A percentile compares a stretch with the other conserved stretches of the same genome.
phyloP scores from a whole-genome alignment of 805 yeast genomes.

The Yarrowia phangngaensis region DNA sequence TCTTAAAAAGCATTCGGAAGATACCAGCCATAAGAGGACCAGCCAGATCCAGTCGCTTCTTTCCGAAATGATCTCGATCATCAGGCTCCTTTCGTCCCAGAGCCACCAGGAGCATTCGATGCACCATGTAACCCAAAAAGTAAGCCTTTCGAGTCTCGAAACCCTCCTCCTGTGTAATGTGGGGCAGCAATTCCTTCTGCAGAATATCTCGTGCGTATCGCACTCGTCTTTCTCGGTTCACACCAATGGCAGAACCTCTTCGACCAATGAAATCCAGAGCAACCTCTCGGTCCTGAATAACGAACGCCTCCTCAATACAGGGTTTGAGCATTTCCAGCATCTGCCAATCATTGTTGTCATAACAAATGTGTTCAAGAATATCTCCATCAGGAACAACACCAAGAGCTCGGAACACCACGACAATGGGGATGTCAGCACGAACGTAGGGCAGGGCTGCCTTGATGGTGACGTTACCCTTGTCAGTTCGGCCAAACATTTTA shows the following conservation, averaged over 20 bases:
- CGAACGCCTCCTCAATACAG: slow-evolving; percentile 98
- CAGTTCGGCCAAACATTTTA: slow-evolving; percentile 80
- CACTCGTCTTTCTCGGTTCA: slow-evolving; percentile 94
- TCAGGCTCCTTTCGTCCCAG: slow-evolving; percentile 96
- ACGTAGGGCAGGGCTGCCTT: slow-evolving; percentile 95
- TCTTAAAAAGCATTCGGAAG: slow-evolving; percentile 90
- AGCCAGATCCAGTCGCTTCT: slow-evolving; percentile 95
- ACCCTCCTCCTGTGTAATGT: slow-evolving; percentile 96
- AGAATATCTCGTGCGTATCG: slow-evolving; percentile 95
- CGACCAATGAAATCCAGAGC: slow-evolving; percentile 97
- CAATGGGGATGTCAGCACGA: slow-evolving; percentile 94
- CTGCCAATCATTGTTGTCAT: slow-evolving; percentile 98
- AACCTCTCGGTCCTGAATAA: slow-evolving; percentile 95
- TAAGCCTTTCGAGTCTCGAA: slow-evolving; percentile 95
- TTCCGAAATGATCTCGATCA: slow-evolving; percentile 99
- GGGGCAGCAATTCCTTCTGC: slow-evolving; percentile 94
- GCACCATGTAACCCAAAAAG: slow-evolving; percentile 96
- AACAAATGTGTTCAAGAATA: slow-evolving; percentile 95
- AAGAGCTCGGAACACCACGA: slow-evolving; percentile 92
- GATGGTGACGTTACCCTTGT: slow-evolving; percentile 58
- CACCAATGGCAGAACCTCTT: slow-evolving; percentile 96
- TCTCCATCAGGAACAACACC: slow-evolving; percentile 99
- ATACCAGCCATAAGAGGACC: slow-evolving; percentile 95
- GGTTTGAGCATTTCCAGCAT: slow-evolving; percentile 99
- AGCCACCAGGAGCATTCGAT: slow-evolving; percentile 89